Conservation (phyloP, 1,284 basidiomycete species). For the Microbotryum saponariae region DNA sequence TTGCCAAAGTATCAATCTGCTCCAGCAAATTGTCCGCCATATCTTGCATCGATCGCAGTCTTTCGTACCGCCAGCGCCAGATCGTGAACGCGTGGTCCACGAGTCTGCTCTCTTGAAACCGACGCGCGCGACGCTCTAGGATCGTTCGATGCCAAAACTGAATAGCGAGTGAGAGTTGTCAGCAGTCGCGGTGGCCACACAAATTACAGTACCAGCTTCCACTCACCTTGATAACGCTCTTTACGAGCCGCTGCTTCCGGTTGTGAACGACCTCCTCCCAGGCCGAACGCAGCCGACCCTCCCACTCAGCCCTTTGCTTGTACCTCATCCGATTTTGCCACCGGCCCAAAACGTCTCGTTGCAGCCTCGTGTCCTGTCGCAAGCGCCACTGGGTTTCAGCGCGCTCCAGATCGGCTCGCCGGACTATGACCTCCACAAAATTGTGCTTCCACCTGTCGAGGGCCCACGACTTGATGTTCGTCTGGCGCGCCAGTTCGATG, state of each 20-base stretch:
- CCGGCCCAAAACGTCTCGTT: background rate
- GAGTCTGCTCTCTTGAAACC: slow-evolving; percentile 1
- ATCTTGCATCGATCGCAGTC: background rate
- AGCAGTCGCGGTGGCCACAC: background rate
- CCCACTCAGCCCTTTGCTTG: slow-evolving; percentile 1
- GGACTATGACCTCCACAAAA: background rate
- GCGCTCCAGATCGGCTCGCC: background rate
- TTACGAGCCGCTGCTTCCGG: background rate
- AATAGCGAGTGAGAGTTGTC: background rate
- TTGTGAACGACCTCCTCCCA: background rate
- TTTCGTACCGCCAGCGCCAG: background rate
- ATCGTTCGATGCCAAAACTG: background rate
- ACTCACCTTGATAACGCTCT: slow-evolving; percentile 4
- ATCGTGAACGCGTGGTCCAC: background rate
- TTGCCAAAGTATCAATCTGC: background rate
- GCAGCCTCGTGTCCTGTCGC: background rate
- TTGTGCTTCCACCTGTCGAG: background rate
- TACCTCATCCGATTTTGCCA: background rate
- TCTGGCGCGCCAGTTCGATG: background rate
- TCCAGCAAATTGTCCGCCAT: background rate
- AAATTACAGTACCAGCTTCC: background rate
- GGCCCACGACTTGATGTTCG: background rate
- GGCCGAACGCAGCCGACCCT: slow-evolving; percentile 4
- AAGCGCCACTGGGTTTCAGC: background rate
- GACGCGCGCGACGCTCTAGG: background rate